Evolutionary conservation across 2,329 filamentous ascomycete genomes (phyloP).

Genomic region (Chrysoporthe austroafricana): DNA sequence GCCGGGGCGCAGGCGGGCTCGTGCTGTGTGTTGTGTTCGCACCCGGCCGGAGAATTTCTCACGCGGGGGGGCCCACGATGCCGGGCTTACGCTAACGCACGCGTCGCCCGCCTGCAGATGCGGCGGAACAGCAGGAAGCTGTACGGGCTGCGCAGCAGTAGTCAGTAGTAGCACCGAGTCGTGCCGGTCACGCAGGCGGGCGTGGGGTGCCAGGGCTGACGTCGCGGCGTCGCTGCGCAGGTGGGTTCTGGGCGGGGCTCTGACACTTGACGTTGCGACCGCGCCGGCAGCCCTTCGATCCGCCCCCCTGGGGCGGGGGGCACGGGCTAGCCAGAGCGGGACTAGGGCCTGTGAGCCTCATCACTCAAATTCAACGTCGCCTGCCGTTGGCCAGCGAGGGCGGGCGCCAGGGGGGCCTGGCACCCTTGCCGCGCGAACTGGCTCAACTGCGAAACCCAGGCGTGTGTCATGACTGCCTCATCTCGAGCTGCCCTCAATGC

Average conservation of each 20-base stretch:
- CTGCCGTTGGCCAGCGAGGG: conserved; percentile 1
- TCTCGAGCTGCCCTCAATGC: conserved; percentile 38
- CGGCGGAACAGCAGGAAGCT: not conserved
- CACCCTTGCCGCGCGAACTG: not conserved
- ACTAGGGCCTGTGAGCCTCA: conserved; percentile 22
- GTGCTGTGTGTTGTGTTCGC: not conserved
- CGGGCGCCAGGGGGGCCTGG: conserved; percentile 17
- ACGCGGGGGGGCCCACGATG: not conserved
- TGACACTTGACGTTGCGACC: conserved; percentile 23
- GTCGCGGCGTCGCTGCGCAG: not conserved
- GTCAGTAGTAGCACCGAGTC: not conserved
- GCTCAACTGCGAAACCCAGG: conserved; percentile 37
- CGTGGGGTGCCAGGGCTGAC: not conserved
- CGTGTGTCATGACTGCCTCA: conserved; percentile 43
- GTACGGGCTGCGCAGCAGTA: not conserved
- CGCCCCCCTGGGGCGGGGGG: not conserved
- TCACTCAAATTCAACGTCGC: conserved; percentile 30
- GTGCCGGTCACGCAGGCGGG: no score
- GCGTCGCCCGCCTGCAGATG: not conserved
- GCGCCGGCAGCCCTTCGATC: conserved; percentile 17
- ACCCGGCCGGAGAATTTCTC: not conserved
- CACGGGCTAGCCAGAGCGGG: conserved; percentile 1
- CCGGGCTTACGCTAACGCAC: not conserved
- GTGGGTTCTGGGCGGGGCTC: conserved; percentile 6
- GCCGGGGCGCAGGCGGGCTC: not conserved